Conservation (phyloP, 2,329 filamentous ascomycete genomes). For the Colletotrichum cuscutae region DNA sequence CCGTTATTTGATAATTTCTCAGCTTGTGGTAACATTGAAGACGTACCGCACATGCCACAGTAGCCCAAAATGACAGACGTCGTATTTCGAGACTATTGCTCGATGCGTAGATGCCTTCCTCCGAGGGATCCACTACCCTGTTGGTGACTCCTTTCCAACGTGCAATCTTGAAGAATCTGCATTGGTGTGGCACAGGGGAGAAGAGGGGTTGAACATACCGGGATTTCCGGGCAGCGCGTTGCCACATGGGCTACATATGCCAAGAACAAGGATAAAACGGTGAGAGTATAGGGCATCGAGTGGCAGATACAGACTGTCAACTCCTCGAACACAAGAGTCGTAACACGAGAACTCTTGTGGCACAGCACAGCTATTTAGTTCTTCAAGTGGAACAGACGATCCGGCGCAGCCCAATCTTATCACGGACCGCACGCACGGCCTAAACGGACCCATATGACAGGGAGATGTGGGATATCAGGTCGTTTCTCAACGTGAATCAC, state of each 20-base stretch:
- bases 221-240: background rate
- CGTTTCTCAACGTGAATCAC: background rate
- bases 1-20: background rate
- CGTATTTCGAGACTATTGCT: background rate
- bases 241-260: background rate
- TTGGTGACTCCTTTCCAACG: background rate
- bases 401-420: no score
- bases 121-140: background rate
- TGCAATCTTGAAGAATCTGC: background rate
- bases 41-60: no score
- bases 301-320: no score
- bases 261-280: background rate
- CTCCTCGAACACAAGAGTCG: background rate
- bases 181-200: background rate
- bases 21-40: background rate
- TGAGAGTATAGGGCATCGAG: background rate
- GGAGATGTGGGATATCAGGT: background rate
- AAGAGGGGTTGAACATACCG: background rate
- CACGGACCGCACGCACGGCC: background rate
- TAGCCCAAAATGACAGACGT: background rate
- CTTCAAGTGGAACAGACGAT: background rate
- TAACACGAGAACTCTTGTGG: no score
- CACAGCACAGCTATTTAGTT: background rate
- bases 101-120: background rate
- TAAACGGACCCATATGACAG: background rate